Percentiles rank a stretch among this genome's conserved stretches.
Evolutionary conservation across 306 rosid genomes (phyloP).

Genomic region (Arachis stenosperma): DNA sequence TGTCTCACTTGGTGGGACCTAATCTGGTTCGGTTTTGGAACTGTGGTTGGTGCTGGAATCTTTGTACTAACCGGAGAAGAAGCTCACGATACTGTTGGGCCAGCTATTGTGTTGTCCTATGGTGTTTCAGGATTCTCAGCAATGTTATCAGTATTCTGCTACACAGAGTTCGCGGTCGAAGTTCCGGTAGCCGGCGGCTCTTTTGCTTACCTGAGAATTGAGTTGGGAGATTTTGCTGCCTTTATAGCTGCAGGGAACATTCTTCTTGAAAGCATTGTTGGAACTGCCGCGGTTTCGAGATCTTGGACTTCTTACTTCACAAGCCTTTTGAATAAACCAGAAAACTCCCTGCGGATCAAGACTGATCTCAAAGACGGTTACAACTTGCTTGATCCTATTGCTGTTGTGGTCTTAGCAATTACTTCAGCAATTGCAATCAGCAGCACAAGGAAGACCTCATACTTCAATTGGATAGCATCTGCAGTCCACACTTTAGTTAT

Average conservation of each 20-base stretch:
- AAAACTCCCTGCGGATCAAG: slow-evolving; percentile 53
- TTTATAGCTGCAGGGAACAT: slow-evolving; percentile 82
- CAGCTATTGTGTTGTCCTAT: slow-evolving; percentile 70
- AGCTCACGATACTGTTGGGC: slow-evolving; percentile 61
- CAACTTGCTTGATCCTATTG: slow-evolving; percentile 73
- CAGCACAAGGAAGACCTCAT: slow-evolving; percentile 73
- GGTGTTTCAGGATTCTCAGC: slow-evolving; percentile 78
- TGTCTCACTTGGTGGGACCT: slow-evolving; percentile 82
- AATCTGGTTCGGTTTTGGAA: slow-evolving; percentile 80
- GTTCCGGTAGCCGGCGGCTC: slow-evolving; percentile 84
- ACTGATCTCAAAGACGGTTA: slow-evolving; percentile 53
- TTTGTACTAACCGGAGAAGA: slow-evolving; percentile 78
- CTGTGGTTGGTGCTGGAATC: slow-evolving; percentile 81
- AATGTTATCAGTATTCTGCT: slow-evolving; percentile 84
- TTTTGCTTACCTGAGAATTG: slow-evolving; percentile 78
- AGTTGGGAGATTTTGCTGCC: slow-evolving; percentile 78
- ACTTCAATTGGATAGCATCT: slow-evolving; percentile 75
- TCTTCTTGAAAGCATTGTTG: slow-evolving; percentile 67
- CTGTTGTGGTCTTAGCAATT: slow-evolving; percentile 53
- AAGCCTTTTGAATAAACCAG: slow-evolving; percentile 56
- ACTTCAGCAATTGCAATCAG: slow-evolving; percentile 53
- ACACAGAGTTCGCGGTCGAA: slow-evolving; percentile 80
- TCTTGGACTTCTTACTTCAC: slow-evolving; percentile 85
- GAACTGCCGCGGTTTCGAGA: slow-evolving; percentile 72
- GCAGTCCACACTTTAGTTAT: slow-evolving; percentile 58